These are phyloP conservation scores for Penstemon barbatus DNA, from an alignment of 257 asterid genomes.

Conservation along the genomic window DNA sequence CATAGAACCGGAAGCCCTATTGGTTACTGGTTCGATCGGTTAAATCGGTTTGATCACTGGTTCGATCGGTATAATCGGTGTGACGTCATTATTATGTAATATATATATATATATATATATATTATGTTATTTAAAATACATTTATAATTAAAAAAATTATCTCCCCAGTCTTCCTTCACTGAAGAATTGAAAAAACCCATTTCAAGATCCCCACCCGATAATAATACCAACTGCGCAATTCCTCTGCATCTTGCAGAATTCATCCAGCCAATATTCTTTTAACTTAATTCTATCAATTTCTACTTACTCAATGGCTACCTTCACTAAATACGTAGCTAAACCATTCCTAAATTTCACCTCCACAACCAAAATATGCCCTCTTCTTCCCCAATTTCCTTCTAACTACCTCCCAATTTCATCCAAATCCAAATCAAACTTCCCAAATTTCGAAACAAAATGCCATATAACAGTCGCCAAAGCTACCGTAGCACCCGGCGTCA, in stretches of 20 bases:
- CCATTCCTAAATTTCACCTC: slow-evolving; percentile 52
- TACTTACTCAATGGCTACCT: slow-evolving; percentile 50
- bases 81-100: too few species aligned
- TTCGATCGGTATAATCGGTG: too few species aligned
- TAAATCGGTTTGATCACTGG: too few species aligned
- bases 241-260: not conserved
- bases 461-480: slow-evolving; percentile 38
- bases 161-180: too few species aligned
- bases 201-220: not conserved
- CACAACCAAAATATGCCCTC: slow-evolving; percentile 40
- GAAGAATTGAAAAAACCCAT: too few species aligned
- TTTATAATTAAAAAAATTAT: too few species aligned
- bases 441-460: slow-evolving; percentile 16
- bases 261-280: not conserved
- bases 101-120: too few species aligned
- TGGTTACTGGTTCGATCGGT: too few species aligned
- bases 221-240: not conserved
- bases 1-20: too few species aligned
- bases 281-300: not conserved
- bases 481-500: slow-evolving; percentile 50
- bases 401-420: slow-evolving; percentile 24
- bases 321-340: slow-evolving; percentile 61
- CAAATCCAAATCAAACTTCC: slow-evolving; percentile 20
- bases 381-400: slow-evolving; percentile 25
- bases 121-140: too few species aligned